Evolutionary conservation across 2,329 filamentous ascomycete species (phyloP), one percentile per base, ranked within the genome.

Genomic region (Paraconiothyrium sp.): DNA sequence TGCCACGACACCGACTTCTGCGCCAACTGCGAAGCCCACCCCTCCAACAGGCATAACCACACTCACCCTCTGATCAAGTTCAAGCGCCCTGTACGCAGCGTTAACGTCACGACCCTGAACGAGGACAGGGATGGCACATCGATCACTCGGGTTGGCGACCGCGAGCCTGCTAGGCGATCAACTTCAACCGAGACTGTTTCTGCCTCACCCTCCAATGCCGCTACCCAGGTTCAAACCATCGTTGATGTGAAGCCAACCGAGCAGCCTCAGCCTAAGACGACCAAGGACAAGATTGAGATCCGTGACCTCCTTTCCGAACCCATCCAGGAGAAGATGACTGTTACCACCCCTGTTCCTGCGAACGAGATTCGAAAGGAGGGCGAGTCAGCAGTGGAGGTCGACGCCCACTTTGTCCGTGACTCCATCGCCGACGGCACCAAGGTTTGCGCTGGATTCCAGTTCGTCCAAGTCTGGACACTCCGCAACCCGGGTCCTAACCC

Each of bases 1-100:
- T 99, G 95, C 84, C 86, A 96, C 74, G 94, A 99, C 77, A 90
- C 90, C 37, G 95, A 99, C 80, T 97, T 97, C 83, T 99, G 95
- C 78, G 92, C 92, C 75, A 91, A 88, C 75, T 99, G 95, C 81
- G 96, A 99, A 82, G 93, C 94, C 52, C 89, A 89, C 72, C 95
- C 95, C 8, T 84, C 84, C 66, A 94, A 96, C 79, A 84, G 83
- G 24, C 95, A 99, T 84, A 97, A 98, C 84, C 90, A 89, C 79
- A 97, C 94, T n/a, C 95, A 99, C 73, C 95, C 95, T 32, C 84
- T 99, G 70, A 93, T 99, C 84, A 97, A 97, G 83, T 93, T 99
- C 84, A 97, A 93, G 86, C 96, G 92, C 2, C 92, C 94, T 10
- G 90, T 99, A 52, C 91, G 92, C 68, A 90, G 92, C 69, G 92